Evolutionary conservation across 495 filamentous ascomycete species (phyloP).

Genomic region (Penicillium alfredii): DNA sequence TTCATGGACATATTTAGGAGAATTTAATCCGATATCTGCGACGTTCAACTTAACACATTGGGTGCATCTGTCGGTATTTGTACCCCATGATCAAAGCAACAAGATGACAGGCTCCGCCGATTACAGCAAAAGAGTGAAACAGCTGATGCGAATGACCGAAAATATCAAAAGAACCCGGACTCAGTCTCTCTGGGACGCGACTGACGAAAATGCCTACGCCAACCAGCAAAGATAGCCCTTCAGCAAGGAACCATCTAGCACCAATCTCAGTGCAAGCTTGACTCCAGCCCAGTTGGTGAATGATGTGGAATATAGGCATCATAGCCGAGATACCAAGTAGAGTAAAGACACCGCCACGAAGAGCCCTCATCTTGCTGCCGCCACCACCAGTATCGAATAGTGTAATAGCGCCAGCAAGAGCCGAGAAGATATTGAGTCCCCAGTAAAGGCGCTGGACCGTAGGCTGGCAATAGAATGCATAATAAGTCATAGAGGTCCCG

Average conservation of each 20-base stretch:
- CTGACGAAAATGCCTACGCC: constrained; percentile 10
- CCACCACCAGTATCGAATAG: constrained; percentile 13
- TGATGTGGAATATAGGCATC: constrained; percentile 10
- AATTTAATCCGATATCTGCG: not conserved
- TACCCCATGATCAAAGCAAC: constrained; percentile 2
- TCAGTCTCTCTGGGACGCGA: constrained; percentile 10
- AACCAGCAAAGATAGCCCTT: constrained; percentile 6
- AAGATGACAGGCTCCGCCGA: constrained; percentile 9
- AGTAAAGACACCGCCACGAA: constrained; percentile 12
- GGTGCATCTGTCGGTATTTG: not conserved
- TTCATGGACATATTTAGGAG: too few relatives aligned
- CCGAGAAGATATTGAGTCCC: constrained; percentile 3
- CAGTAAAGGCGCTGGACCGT: constrained; percentile 4
- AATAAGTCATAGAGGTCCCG: constrained; percentile 11
- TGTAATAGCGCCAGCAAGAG: constrained; percentile 5
- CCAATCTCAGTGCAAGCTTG: constrained; percentile 10
- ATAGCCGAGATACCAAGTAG: constrained; percentile 9
- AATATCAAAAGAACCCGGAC: constrained; percentile 11
- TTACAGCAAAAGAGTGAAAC: constrained; percentile 9
- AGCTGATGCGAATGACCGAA: constrained; percentile 14
- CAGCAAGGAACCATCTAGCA: constrained; percentile 10
- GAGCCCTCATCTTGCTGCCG: constrained; percentile 8
- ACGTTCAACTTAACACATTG: not conserved
- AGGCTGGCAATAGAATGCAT: constrained; percentile 12
- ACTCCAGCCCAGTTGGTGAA: constrained; percentile 6